Conservation (phyloP, 1,139 yeast genomes). For the Yamadazyma blattariae region DNA sequence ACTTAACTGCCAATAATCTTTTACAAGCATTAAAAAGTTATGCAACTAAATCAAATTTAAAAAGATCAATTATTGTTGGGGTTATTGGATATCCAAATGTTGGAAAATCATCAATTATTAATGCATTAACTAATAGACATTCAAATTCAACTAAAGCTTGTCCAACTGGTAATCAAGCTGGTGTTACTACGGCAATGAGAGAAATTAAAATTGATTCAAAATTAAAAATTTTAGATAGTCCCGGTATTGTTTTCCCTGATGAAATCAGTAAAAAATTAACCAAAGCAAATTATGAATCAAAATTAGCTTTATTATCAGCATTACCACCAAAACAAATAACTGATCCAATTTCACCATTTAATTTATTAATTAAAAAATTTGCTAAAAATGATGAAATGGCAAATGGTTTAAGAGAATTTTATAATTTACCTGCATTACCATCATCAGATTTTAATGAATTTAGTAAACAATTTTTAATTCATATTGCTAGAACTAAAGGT, state of each 20-base stretch:
- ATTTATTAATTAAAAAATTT: constrained; percentile 71
- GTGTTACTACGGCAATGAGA: constrained; percentile 88
- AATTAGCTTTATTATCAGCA: constrained; percentile 83
- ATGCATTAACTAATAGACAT: constrained; percentile 82
- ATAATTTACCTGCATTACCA: constrained; percentile 82
- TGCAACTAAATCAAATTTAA: constrained; percentile 78
- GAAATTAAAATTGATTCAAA: constrained; percentile 91
- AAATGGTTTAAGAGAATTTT: constrained; percentile 67
- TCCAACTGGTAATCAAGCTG: constrained; percentile 98
- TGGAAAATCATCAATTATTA: constrained; percentile 93
- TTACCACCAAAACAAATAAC: constrained; percentile 82
- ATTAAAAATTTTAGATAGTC: constrained; percentile 87
- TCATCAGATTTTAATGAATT: constrained; percentile 61
- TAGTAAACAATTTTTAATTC: constrained; percentile 82
- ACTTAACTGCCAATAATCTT: constrained; percentile 70
- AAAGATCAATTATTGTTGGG: constrained; percentile 92
- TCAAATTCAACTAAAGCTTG: constrained; percentile 61
- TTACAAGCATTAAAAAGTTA: constrained; percentile 82
- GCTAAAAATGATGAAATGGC: constrained; percentile 72
- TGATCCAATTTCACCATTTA: constrained; percentile 84
- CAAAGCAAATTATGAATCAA: constrained; percentile 75
- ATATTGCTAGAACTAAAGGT: constrained; percentile 90
- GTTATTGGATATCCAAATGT: constrained; percentile 93
- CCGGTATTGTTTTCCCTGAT: constrained; percentile 96
- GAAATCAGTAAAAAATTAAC: constrained; percentile 42